A percentile compares a stretch with the other conserved stretches of the same genome.
phyloP scores from a whole-genome alignment of 2,329 filamentous ascomycete species.

The Thielaviopsis musarum region DNA sequence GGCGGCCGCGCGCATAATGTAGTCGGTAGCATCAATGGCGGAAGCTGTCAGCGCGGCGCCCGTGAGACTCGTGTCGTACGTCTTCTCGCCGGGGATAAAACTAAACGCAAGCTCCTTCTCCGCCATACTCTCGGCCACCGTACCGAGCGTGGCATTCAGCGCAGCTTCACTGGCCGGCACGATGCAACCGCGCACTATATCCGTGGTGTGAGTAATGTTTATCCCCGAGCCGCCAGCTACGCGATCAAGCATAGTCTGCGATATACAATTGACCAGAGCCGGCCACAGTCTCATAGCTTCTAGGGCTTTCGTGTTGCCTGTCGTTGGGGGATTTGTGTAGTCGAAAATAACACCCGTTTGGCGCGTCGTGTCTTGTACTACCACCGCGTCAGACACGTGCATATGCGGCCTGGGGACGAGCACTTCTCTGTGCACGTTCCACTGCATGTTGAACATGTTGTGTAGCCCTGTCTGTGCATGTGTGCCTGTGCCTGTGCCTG shows the following conservation, averaged over 20 bases:
- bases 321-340: slow-evolving; percentile 16
- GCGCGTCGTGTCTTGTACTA: too few relatives aligned
- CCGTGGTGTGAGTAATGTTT: slow-evolving; percentile 38
- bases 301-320: slow-evolving; percentile 15
- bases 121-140: slow-evolving; percentile 17
- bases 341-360: too few relatives aligned
- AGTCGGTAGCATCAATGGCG: slow-evolving; percentile 30
- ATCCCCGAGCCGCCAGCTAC: slow-evolving; percentile 28
- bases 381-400: too few relatives aligned
- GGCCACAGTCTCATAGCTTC: slow-evolving; percentile 29
- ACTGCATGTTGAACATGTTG: too few relatives aligned
- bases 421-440: too few relatives aligned
- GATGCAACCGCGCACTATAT: slow-evolving; percentile 30
- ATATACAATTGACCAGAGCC: slow-evolving; percentile 33
- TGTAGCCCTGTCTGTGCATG: too few relatives aligned
- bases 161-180: slow-evolving; percentile 23
- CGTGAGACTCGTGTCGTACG: slow-evolving; percentile 23
- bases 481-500: too few relatives aligned
- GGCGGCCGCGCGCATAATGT: slow-evolving; percentile 21
- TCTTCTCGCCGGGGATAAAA: slow-evolving; percentile 26
- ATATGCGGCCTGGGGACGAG: too few relatives aligned
- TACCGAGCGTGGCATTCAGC: slow-evolving; percentile 24
- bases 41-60: slow-evolving; percentile 26
- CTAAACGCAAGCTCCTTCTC: slow-evolving; percentile 30
- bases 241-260: slow-evolving; percentile 26